These are phyloP conservation scores for Corynespora cassiicola DNA, from an alignment of 2,329 filamentous ascomycete genomes.

Conservation along the genomic window DNA sequence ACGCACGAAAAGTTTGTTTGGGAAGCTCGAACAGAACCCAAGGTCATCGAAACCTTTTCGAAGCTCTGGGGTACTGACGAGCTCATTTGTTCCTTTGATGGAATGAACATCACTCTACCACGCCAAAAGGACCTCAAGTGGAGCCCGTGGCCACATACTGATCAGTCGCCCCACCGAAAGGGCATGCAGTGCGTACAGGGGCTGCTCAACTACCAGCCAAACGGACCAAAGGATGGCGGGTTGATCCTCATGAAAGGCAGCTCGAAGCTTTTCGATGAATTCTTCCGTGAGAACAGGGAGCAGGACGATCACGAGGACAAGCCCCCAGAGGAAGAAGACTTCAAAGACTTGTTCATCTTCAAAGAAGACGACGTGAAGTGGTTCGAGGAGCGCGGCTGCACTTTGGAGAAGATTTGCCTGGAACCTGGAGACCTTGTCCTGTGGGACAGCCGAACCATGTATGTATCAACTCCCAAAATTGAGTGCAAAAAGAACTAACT, in stretches of 20 bases:
- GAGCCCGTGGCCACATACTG: conserved; percentile 46
- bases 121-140: conserved; percentile 39
- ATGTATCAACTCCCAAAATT: too few species aligned
- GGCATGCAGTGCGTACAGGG: conserved; percentile 53
- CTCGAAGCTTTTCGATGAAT: conserved; percentile 51
- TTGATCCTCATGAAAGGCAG: conserved; percentile 55
- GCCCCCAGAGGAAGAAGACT: conserved; percentile 21
- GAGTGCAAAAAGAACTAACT: too few species aligned
- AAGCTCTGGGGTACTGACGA: conserved; percentile 46
- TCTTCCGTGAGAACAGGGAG: conserved; percentile 44
- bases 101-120: conserved; percentile 48
- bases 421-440: conserved; percentile 52
- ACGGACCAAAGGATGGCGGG: conserved; percentile 56
- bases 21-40: conserved; percentile 48
- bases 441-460: too few species aligned
- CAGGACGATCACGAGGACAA: conserved; percentile 20
- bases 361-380: conserved; percentile 51
- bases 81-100: conserved; percentile 47
- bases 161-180: conserved; percentile 44
- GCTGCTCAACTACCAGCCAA: conserved; percentile 53
- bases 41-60: conserved; percentile 44
- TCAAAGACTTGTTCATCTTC: conserved; percentile 53
- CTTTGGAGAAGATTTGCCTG: conserved; percentile 47
- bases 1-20: conserved; percentile 52
- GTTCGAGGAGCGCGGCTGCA: conserved; percentile 49